Base-by-base conservation (phyloP, 768 basidiomycete species). In the Collybia sp. region DNA sequence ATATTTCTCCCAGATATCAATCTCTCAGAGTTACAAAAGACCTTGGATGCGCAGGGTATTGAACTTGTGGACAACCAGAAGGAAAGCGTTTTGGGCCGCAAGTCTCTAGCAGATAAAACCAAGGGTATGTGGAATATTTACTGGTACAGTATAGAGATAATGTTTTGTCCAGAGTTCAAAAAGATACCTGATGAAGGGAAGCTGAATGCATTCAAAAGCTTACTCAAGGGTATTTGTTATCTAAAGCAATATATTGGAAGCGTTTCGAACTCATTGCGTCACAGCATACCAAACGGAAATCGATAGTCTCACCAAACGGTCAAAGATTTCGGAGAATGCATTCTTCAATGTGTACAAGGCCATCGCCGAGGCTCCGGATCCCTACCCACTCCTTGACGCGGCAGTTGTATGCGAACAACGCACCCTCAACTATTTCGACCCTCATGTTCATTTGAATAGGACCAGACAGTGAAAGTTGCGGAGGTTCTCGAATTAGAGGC, bases 61-160 rank as follows among this genome's bases (percentile, higher is more conserved):
- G 94, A 98, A 66, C 76, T 99, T 12, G 94, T 99, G 16, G 93
- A 98, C 74, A 94, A 94, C 68, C 94, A 97, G 74, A 99, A 97
- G 71, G 95, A 98, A 71, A 92, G 88, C 53, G 76, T 97, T 38
- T 75, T 99, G 2, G 93, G 93, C 9, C 79, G 96, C 36, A 99
- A 97, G 66, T 87, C 84, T 44, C 74, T 99, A 16, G 91, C 95
- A 1, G 96, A 98, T 69, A 86, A 88, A 63, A 99, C 96, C 0
- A 90, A 95, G 73, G 95, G 95, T 89, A n/a, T n/a, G 63, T 55
- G 30, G 43, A 6, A n/a, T 12, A 6, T n/a, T 12, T 2, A 11
- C 9, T 40, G 11, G 31, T 16, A 19, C 30, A 19, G 31, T 33
- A 3, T 5, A 46, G 48, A 49, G 18, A 16, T 2, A 16, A 5